A percentile compares a stretch with the other conserved stretches of the same genome.
These are phyloP conservation scores for Phytopythium sindhum DNA, from an alignment of 352 stramenopile species.

Conservation along the genomic window DNA sequence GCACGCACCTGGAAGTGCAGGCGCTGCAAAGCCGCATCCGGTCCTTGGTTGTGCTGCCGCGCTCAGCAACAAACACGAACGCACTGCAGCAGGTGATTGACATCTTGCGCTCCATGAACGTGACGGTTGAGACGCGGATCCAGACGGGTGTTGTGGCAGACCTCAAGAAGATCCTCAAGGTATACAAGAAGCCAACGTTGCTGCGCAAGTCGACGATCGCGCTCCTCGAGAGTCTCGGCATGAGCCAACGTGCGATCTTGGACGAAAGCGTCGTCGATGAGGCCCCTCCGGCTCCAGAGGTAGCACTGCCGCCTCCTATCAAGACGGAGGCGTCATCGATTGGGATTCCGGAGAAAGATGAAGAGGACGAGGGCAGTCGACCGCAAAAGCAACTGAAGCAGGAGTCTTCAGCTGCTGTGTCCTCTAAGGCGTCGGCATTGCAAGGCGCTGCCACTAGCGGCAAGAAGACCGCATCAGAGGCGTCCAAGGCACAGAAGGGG, in stretches of 20 bases:
- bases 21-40: slow-evolving; percentile 71
- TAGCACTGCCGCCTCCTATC: slow-evolving; percentile 17
- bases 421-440: not conserved
- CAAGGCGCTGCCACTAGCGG: not conserved
- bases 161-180: slow-evolving; percentile 74
- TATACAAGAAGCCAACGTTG: slow-evolving; percentile 78
- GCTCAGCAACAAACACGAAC: slow-evolving; percentile 57
- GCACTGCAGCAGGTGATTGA: slow-evolving; percentile 75
- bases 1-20: slow-evolving; percentile 52
- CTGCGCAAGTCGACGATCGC: slow-evolving; percentile 68
- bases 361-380: not conserved
- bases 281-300: slow-evolving; percentile 16
- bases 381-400: slow-evolving; percentile 4
- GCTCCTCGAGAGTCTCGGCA: slow-evolving; percentile 66
- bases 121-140: slow-evolving; percentile 67
- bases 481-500: slow-evolving; percentile 1
- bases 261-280: slow-evolving; percentile 51
- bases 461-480: not conserved
- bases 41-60: slow-evolving; percentile 51
- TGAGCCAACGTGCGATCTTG: slow-evolving; percentile 47
- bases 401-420: slow-evolving; percentile 3
- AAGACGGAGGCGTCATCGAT: slow-evolving; percentile 20
- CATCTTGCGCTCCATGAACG: slow-evolving; percentile 72
- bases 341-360: slow-evolving; percentile 9
- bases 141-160: slow-evolving; percentile 68